Conservation (phyloP, 495 filamentous ascomycete species). For the Talaromyces proteolyticus region DNA sequence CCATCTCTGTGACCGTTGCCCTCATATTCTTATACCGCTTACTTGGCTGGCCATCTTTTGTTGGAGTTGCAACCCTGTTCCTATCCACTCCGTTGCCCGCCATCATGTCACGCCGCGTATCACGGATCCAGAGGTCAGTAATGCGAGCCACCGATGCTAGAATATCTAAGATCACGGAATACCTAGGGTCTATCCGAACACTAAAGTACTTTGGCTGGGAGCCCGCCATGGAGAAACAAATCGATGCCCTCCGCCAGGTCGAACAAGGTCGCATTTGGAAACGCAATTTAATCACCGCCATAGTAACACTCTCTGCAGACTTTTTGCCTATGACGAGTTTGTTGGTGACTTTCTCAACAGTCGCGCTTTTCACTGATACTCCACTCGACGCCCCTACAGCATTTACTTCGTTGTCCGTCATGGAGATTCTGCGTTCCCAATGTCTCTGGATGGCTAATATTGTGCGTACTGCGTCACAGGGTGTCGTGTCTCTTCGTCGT, state of each 20-base stretch:
- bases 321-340: slow-evolving; percentile 34
- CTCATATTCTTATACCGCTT: slow-evolving; percentile 36
- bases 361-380: slow-evolving; percentile 32
- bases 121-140: slow-evolving; percentile 30
- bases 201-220: slow-evolving; percentile 51
- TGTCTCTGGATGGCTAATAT: slow-evolving; percentile 31
- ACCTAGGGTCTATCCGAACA: slow-evolving; percentile 39
- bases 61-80: slow-evolving; percentile 33
- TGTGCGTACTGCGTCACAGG: slow-evolving; percentile 30
- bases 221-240: slow-evolving; percentile 30
- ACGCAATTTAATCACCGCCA: slow-evolving; percentile 30
- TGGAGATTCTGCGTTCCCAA: slow-evolving; percentile 36
- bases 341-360: slow-evolving; percentile 35
- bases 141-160: slow-evolving; percentile 44
- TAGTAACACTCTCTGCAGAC: slow-evolving; percentile 21
- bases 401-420: slow-evolving; percentile 40
- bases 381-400: slow-evolving; percentile 39
- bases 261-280: slow-evolving; percentile 43
- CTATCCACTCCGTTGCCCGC: slow-evolving; percentile 30
- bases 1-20: slow-evolving; percentile 27
- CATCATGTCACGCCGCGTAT: slow-evolving; percentile 26
- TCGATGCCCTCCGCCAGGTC: slow-evolving; percentile 31
- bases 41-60: slow-evolving; percentile 38
- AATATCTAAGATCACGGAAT: slow-evolving; percentile 43
- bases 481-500: slow-evolving; percentile 37